These are phyloP conservation scores for Rhododendron mucronatum DNA, from an alignment of 148 eudicot species.

Conservation along the genomic window DNA sequence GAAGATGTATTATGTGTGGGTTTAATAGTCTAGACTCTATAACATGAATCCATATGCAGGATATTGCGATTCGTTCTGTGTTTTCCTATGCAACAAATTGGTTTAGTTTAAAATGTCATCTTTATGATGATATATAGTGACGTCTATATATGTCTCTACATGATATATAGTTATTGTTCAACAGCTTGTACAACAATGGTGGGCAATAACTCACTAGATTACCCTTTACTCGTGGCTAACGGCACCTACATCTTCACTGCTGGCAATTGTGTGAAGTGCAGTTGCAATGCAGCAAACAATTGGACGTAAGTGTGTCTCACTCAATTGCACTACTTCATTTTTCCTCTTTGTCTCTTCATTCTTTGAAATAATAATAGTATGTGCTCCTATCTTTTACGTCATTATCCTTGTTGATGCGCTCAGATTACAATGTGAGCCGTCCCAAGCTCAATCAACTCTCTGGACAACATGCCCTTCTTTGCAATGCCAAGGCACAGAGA, in stretches of 20 bases:
- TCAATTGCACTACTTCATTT: neutral
- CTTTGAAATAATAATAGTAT: neutral
- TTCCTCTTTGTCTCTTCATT: neutral
- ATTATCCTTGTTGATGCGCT: neutral
- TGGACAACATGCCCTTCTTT: constrained; percentile 31
- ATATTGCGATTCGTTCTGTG: too few species aligned
- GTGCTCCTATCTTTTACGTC: neutral
- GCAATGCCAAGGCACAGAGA: constrained; percentile 31
- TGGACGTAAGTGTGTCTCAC: constrained; percentile 44
- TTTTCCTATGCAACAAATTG: too few species aligned
- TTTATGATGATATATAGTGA: too few species aligned
- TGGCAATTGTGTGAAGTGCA: constrained; percentile 65
- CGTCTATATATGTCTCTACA: too few species aligned
- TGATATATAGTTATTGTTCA: too few species aligned
- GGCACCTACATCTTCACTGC: constrained; percentile 70
- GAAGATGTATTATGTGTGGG: too few species aligned
- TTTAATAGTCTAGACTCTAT: too few species aligned
- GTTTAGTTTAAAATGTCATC: too few species aligned
- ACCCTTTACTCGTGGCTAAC: constrained; percentile 44
- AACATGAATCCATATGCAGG: too few species aligned
- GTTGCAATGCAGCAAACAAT: constrained; percentile 52
- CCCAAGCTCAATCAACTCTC: constrained; percentile 35
- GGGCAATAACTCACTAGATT: too few species aligned
- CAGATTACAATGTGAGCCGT: constrained; percentile 65
- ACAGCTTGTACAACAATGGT: too few species aligned